Conservation (phyloP, 441 rosid species). For the Euphorbia celastroides region DNA sequence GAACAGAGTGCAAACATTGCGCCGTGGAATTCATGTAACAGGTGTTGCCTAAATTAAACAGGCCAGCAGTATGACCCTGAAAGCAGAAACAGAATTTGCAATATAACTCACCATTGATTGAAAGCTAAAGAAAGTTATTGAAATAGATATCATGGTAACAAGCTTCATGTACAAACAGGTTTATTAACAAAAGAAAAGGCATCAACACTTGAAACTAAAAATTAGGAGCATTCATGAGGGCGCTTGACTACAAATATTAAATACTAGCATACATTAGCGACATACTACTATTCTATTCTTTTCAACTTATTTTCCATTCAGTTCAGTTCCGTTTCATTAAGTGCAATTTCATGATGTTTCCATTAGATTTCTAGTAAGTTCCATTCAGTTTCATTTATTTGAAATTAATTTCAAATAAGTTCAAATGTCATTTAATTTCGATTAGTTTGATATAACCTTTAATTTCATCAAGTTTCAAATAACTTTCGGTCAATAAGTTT, state of each 20-base stretch:
- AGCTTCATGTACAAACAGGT: background rate
- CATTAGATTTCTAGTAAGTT: too few relatives aligned
- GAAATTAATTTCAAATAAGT: too few relatives aligned
- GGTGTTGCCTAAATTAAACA: slow-evolving; percentile 81
- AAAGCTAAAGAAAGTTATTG: slow-evolving; percentile 3
- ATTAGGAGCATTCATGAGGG: background rate
- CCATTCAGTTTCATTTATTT: too few relatives aligned
- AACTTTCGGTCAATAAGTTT: too few relatives aligned
- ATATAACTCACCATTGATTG: background rate
- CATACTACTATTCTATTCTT: too few relatives aligned
- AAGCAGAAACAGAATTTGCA: slow-evolving; percentile 17
- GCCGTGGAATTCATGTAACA: slow-evolving; percentile 96
- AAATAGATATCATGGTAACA: background rate
- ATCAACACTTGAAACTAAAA: background rate
- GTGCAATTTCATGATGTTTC: too few relatives aligned
- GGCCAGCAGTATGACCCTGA: slow-evolving; percentile 90
- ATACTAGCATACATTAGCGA: background rate
- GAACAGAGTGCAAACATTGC: slow-evolving; percentile 90
- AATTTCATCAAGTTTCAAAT: too few relatives aligned
- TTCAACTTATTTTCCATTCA: too few relatives aligned
- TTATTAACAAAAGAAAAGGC: background rate
- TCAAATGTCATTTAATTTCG: too few relatives aligned
- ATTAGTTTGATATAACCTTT: too few relatives aligned
- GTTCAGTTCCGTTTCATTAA: too few relatives aligned
- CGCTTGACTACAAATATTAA: background rate